Evolutionary conservation across 805 yeast genomes (phyloP).

Genomic region (Yamadazyma akitaensis): DNA sequence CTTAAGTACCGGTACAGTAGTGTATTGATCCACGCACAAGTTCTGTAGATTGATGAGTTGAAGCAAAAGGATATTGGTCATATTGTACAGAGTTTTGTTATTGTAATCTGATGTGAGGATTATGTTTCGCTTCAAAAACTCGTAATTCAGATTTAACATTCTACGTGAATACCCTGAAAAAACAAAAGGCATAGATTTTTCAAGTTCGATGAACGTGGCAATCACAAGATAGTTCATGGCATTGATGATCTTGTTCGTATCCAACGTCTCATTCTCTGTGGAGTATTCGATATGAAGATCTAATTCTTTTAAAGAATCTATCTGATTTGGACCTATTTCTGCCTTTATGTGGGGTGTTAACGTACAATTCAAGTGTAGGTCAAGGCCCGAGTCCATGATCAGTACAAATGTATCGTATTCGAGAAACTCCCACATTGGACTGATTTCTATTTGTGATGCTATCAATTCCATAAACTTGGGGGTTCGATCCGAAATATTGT

Average conservation of each 20-base stretch:
- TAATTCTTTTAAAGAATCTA: constrained; percentile 1
- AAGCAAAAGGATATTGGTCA: not conserved
- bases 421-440: not conserved
- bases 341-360: not conserved
- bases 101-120: not conserved
- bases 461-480: not conserved
- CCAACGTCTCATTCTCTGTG: not conserved
- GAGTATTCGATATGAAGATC: not conserved
- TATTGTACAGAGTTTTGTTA: not conserved
- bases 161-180: constrained; percentile 30
- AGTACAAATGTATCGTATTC: not conserved
- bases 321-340: not conserved
- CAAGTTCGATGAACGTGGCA: constrained; percentile 26
- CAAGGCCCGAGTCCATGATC: not conserved
- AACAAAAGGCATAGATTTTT: constrained; percentile 26
- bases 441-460: not conserved
- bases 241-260: not conserved
- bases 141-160: constrained; percentile 21
- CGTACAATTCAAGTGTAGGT: not conserved
- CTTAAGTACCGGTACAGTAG: not conserved
- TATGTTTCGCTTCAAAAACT: not conserved
- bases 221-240: constrained; percentile 10
- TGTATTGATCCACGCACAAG: not conserved
- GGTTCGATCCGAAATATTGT: not conserved
- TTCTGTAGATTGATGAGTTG: not conserved